phyloP scores from a whole-genome alignment of 768 basidiomycete species.

The Sistotremastrum niveocremeum region DNA sequence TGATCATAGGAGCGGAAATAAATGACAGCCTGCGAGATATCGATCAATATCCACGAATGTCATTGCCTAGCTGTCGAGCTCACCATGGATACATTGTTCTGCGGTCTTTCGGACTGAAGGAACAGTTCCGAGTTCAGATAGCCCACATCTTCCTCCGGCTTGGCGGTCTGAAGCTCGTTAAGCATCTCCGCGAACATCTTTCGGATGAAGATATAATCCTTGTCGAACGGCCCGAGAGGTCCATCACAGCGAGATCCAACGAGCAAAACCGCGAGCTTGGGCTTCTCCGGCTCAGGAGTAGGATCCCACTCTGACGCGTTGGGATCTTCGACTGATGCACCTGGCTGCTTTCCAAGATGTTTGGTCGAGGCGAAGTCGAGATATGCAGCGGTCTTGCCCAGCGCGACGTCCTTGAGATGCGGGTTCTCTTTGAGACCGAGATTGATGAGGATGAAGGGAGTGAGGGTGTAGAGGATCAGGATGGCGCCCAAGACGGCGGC shows the following conservation, averaged over 20 bases:
- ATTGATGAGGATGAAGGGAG: not conserved
- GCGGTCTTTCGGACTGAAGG: not conserved
- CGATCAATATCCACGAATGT: not conserved
- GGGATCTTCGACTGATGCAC: not conserved
- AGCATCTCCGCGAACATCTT: conserved; percentile 2
- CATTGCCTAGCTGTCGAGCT: not conserved
- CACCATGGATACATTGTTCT: conserved; percentile 3
- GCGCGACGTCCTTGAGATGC: not conserved
- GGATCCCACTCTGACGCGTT: no score
- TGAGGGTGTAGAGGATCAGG: not conserved
- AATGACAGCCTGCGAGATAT: not conserved
- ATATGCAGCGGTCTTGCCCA: conserved; percentile 3
- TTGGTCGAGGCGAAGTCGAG: conserved; percentile 2
- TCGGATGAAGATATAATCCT: conserved; percentile 3
- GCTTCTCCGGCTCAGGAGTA: not conserved
- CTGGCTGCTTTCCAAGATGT: conserved; percentile 3
- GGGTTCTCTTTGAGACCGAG: not conserved
- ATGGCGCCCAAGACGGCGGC: not conserved
- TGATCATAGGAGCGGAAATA: conserved; percentile 4
- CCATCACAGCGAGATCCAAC: conserved; percentile 1
- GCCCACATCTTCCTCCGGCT: conserved; percentile 4
- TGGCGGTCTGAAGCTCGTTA: conserved; percentile 2
- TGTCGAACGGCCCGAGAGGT: conserved; percentile 1
- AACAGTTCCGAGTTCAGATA: not conserved
- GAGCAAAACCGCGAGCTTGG: conserved; percentile 3